phyloP scores from a whole-genome alignment of 2,329 filamentous ascomycete species.

The Incumbomyces delicatus region DNA sequence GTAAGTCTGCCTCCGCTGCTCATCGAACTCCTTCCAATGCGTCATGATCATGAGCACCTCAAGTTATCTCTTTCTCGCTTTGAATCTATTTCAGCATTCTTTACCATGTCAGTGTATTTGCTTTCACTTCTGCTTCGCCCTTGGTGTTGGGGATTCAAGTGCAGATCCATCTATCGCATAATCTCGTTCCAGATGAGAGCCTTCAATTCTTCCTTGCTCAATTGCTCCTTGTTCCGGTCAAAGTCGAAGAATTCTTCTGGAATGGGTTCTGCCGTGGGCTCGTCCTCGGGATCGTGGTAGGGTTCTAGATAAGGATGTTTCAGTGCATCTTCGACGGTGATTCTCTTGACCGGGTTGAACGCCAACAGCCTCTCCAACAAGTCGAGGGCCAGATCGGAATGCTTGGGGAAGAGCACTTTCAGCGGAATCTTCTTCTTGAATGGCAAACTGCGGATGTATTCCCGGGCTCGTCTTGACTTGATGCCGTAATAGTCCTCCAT shows the following conservation, averaged over 20 bases:
- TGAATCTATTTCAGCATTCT: not conserved
- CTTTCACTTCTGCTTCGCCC: no score
- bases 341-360: conserved; percentile 97
- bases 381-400: conserved; percentile 91
- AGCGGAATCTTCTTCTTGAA: conserved; percentile 99
- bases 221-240: conserved; percentile 97
- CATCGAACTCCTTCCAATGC: no score
- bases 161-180: conserved; percentile 54
- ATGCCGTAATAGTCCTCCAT: conserved; percentile 99
- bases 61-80: no score
- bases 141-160: no score
- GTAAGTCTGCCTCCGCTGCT: no score
- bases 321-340: conserved; percentile 92
- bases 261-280: conserved; percentile 91
- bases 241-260: conserved; percentile 99
- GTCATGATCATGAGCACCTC: no score
- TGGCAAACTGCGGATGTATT: conserved; percentile 94
- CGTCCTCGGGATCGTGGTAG: conserved; percentile 97
- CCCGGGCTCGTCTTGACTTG: conserved; percentile 91
- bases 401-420: conserved; percentile 95
- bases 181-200: conserved; percentile 95
- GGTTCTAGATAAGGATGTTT: conserved; percentile 98
- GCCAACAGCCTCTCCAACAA: conserved; percentile 90
- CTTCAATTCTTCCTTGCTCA: conserved; percentile 98
- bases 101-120: not conserved